A percentile compares a stretch with the other conserved stretches of the same genome.
These are phyloP conservation scores for Sherardia arvensis DNA, from an alignment of 257 asterid species.

Conservation along the genomic window DNA sequence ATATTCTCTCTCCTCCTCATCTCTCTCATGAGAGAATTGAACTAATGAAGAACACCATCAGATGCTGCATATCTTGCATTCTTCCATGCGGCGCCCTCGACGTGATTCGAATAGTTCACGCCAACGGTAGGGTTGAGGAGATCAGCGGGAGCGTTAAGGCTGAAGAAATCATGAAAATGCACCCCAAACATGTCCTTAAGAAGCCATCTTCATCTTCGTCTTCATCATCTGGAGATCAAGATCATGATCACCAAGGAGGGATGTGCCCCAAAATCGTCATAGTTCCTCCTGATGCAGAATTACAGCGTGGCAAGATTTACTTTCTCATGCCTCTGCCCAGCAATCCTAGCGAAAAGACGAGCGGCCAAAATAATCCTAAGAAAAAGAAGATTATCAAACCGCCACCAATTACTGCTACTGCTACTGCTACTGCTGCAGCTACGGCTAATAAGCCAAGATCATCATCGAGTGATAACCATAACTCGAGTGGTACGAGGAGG, in stretches of 20 bases:
- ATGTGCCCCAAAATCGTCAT: constrained; percentile 55
- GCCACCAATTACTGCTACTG: neutral
- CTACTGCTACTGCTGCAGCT: neutral
- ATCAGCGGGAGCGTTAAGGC: constrained; percentile 60
- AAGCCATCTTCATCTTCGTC: constrained; percentile 53
- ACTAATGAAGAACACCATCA: constrained; percentile 54
- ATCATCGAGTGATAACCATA: neutral
- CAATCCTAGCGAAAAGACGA: constrained; percentile 23
- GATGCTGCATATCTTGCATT: constrained; percentile 99
- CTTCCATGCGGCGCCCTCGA: constrained; percentile 97
- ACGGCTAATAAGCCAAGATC: neutral
- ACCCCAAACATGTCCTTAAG: constrained; percentile 85
- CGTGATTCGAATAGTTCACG: constrained; percentile 82
- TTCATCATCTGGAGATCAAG: neutral
- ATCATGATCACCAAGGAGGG: constrained; percentile 25
- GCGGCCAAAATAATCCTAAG: neutral
- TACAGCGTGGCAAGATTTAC: constrained; percentile 86
- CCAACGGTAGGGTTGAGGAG: constrained; percentile 80
- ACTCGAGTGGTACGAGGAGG: constrained; percentile 16
- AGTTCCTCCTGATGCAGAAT: constrained; percentile 72
- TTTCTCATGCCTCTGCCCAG: constrained; percentile 68
- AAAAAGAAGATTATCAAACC: constrained; percentile 5
- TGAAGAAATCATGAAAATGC: constrained; percentile 58
- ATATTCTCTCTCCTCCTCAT: constrained; percentile 7
- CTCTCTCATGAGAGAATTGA: constrained; percentile 13